Conservation (phyloP, 2,329 filamentous ascomycete genomes). For the Metarhizium humberi region DNA sequence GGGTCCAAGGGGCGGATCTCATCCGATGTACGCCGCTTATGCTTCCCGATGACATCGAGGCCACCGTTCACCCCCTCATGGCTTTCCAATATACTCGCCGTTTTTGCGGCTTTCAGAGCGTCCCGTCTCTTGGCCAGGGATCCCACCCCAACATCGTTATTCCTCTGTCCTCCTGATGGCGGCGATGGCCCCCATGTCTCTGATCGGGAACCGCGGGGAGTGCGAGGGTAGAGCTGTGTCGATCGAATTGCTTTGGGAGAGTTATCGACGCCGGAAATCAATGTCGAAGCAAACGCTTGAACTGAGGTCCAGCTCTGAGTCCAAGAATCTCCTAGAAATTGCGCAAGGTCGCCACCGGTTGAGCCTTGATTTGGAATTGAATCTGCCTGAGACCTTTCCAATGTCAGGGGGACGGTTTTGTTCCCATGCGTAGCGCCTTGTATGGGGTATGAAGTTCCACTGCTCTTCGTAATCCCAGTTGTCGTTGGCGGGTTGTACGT, state of each 20-base stretch:
- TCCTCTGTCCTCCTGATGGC: constrained; percentile 26
- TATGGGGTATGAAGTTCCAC: background rate
- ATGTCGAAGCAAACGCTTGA: constrained; percentile 41
- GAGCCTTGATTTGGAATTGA: constrained; percentile 18
- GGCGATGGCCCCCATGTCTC: constrained; percentile 42
- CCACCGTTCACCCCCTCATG: constrained; percentile 51
- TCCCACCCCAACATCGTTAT: constrained; percentile 44
- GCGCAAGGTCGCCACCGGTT: constrained; percentile 26
- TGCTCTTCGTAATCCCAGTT: background rate
- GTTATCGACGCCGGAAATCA: constrained; percentile 20
- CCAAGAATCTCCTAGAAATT: constrained; percentile 42
- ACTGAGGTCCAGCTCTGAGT: constrained; percentile 46
- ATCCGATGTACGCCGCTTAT: constrained; percentile 62
- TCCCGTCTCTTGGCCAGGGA: constrained; percentile 44
- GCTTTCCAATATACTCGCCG: constrained; percentile 50
- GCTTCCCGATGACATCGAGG: constrained; percentile 43
- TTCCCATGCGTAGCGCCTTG: background rate
- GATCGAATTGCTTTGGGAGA: constrained; percentile 1
- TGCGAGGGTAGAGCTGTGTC: background rate
- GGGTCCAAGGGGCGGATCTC: constrained; percentile 43
- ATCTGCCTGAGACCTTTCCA: constrained; percentile 6
- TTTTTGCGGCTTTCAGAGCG: constrained; percentile 45
- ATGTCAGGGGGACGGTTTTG: background rate
- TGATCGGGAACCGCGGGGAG: constrained; percentile 11
- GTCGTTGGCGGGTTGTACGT: constrained; percentile 16